Conservation (phyloP, 495 filamentous ascomycete species). For the Articulospora tetracladia region DNA sequence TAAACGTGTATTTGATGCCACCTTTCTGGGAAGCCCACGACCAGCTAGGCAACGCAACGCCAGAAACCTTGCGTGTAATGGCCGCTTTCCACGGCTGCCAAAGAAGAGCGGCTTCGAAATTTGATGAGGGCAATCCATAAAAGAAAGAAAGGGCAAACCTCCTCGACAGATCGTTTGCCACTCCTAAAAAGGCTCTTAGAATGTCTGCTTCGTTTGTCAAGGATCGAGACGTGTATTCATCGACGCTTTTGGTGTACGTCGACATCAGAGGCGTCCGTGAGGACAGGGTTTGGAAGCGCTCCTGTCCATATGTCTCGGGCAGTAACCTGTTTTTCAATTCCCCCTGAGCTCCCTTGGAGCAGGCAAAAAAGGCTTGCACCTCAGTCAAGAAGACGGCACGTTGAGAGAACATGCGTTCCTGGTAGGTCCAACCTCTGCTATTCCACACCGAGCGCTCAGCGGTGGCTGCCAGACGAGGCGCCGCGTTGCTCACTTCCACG, state of each 20-base stretch:
- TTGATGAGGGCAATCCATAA: neutral
- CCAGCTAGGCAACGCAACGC: neutral
- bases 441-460: conserved; percentile 20
- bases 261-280: neutral
- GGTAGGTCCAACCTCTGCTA: conserved; percentile 26
- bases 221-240: conserved; percentile 8
- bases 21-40: conserved; percentile 2
- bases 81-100: neutral
- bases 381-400: conserved; percentile 12
- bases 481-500: neutral
- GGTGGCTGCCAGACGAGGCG: neutral
- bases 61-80: neutral
- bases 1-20: conserved; percentile 2
- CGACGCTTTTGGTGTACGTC: conserved; percentile 1
- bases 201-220: conserved; percentile 8
- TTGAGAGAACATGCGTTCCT: conserved; percentile 21
- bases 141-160: neutral
- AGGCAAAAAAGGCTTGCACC: conserved; percentile 15
- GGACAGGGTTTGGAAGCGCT: neutral
- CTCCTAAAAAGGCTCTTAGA: conserved; percentile 9
- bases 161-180: conserved; percentile 5
- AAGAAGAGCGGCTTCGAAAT: conserved; percentile 2
- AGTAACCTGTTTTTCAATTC: neutral
- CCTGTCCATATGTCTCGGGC: neutral
- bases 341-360: neutral